Conservation (phyloP, 257 asterid species). For the Anisodus acutangulus region DNA sequence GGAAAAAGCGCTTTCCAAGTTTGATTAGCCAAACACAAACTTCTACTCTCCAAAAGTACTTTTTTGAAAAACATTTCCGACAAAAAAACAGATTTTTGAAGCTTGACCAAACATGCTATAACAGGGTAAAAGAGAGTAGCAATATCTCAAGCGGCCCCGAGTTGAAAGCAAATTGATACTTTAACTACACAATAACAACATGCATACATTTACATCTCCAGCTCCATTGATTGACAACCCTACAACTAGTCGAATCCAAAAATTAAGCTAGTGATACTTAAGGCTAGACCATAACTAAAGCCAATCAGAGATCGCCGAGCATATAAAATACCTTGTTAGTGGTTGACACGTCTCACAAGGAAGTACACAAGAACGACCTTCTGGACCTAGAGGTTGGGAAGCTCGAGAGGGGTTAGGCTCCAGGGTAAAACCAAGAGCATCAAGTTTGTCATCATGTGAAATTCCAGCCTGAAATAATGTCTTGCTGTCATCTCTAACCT, state of each 20-base stretch:
- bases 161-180: slow-evolving; percentile 21
- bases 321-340: slow-evolving; percentile 51
- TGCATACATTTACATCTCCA: background rate
- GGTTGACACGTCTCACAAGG: slow-evolving; percentile 51
- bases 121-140: slow-evolving; percentile 16
- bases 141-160: slow-evolving; percentile 13
- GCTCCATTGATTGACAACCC: background rate
- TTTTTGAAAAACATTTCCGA: too few relatives aligned
- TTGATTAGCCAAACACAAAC: too few relatives aligned
- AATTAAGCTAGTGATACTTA: slow-evolving; percentile 20
- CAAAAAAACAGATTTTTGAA: too few relatives aligned
- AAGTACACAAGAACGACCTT: slow-evolving; percentile 42
- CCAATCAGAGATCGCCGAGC: background rate
- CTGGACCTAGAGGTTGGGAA: slow-evolving; percentile 42
- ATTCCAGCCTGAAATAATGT: slow-evolving; percentile 90
- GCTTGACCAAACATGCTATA: too few relatives aligned
- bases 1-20: too few relatives aligned
- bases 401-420: slow-evolving; percentile 66
- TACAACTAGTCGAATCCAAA: background rate
- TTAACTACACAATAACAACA: background rate
- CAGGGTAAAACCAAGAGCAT: slow-evolving; percentile 72
- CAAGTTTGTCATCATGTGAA: slow-evolving; percentile 67
- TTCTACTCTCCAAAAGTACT: too few relatives aligned
- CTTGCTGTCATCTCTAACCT: slow-evolving; percentile 80
- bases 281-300: background rate